Evolutionary conservation across 106 monocot genomes (phyloP).

Genomic region (Dioscorea alata): DNA sequence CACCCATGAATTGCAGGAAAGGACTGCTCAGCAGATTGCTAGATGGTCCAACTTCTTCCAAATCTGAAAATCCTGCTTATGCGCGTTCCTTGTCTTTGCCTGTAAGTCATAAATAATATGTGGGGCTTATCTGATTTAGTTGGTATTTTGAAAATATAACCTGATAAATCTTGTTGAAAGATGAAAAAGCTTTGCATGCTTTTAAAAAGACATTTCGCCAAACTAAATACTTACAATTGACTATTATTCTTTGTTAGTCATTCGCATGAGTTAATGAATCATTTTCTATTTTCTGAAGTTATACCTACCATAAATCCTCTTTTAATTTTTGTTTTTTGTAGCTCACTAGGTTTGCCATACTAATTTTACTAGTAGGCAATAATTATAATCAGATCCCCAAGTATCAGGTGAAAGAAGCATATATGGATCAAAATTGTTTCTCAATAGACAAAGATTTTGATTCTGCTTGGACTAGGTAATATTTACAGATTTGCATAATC

Average conservation of each 20-base stretch:
- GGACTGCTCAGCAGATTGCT: background rate
- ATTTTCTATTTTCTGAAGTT: background rate
- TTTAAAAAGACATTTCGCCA: background rate
- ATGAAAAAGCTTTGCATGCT: background rate
- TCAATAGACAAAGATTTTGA: too few relatives aligned
- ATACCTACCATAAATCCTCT: too few relatives aligned
- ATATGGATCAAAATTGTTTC: too few relatives aligned
- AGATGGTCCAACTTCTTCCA: background rate
- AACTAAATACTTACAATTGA: background rate
- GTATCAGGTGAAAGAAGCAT: too few relatives aligned
- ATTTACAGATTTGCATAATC: too few relatives aligned
- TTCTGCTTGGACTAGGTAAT: too few relatives aligned
- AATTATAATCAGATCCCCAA: too few relatives aligned
- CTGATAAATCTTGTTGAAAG: background rate
- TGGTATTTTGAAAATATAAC: background rate
- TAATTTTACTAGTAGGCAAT: too few relatives aligned
- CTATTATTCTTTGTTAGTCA: background rate
- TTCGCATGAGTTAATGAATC: background rate
- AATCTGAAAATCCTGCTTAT: constrained; percentile 11
- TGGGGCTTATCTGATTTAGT: background rate
- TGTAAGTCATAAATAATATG: constrained; percentile 12
- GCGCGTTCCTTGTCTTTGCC: constrained; percentile 27
- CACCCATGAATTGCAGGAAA: background rate
- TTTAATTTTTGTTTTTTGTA: too few relatives aligned
- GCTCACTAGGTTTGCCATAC: too few relatives aligned